These are phyloP conservation scores for Filosporella fistucella DNA, from an alignment of 495 filamentous ascomycete species.

Conservation along the genomic window DNA sequence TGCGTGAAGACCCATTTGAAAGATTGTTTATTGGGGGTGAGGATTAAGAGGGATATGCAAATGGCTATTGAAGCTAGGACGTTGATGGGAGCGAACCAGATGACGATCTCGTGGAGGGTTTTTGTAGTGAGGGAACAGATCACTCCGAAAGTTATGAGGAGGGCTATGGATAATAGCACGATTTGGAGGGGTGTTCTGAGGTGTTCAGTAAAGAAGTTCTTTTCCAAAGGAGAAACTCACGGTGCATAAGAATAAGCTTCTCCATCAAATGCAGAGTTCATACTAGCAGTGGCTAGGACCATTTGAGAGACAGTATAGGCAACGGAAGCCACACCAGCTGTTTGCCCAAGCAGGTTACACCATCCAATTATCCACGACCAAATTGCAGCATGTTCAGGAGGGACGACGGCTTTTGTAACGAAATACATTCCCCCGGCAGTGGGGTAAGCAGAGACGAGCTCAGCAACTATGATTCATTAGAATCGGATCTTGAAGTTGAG, in stretches of 20 bases:
- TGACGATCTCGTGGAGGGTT: conserved; percentile 55
- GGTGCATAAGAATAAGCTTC: conserved; percentile 33
- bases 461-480: conserved; percentile 35
- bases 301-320: conserved; percentile 55
- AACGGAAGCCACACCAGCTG: conserved; percentile 53
- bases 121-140: conserved; percentile 65
- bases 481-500: background rate
- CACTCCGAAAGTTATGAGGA: conserved; percentile 53
- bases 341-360: conserved; percentile 59
- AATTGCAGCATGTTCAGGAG: conserved; percentile 49
- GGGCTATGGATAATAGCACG: conserved; percentile 53
- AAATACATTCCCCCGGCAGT: conserved; percentile 64
- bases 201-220: conserved; percentile 5
- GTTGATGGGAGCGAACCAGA: conserved; percentile 74
- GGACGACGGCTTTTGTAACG: conserved; percentile 57
- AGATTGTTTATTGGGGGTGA: conserved; percentile 60
- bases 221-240: conserved; percentile 24
- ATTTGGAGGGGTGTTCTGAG: conserved; percentile 56
- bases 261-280: conserved; percentile 48
- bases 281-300: conserved; percentile 50
- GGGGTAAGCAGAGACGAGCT: conserved; percentile 59
- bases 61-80: conserved; percentile 55
- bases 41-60: conserved; percentile 54
- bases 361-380: conserved; percentile 60
- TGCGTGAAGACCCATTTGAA: conserved; percentile 64